A percentile compares a stretch with the other conserved stretches of the same genome.
Conservation (phyloP, 2,329 filamentous ascomycete genomes). For the Ceratocystis papillata region DNA sequence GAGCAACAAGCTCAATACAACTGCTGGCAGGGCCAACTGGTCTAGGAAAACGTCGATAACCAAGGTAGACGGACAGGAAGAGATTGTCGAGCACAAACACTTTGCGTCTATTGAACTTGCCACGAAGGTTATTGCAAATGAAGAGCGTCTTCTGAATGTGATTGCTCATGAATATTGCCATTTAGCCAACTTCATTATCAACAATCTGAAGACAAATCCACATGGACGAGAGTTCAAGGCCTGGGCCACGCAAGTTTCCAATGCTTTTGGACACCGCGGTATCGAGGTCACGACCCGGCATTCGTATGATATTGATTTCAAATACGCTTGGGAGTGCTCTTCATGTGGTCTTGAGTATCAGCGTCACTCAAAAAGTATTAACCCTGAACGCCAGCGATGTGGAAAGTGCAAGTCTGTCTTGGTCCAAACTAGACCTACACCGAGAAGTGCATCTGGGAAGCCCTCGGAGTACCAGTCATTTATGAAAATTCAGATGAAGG, state of each 20-base stretch:
- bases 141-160: conserved; percentile 71
- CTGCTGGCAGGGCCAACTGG: conserved; percentile 67
- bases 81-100: conserved; percentile 34
- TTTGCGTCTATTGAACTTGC: conserved; percentile 81
- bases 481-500: conserved; percentile 57
- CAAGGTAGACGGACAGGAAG: conserved; percentile 3
- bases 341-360: conserved; percentile 63
- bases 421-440: conserved; percentile 68
- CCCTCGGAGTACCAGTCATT: conserved; percentile 41
- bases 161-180: conserved; percentile 97
- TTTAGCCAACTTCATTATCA: conserved; percentile 81
- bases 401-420: conserved; percentile 62
- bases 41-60: conserved; percentile 46
- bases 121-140: conserved; percentile 72
- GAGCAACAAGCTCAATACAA: conserved; percentile 69
- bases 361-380: conserved; percentile 76
- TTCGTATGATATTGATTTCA: conserved; percentile 79
- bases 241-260: conserved; percentile 51
- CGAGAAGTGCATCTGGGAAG: conserved; percentile 36
- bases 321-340: conserved; percentile 75
- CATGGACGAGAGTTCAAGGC: conserved; percentile 76
- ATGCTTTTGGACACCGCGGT: conserved; percentile 48
- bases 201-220: conserved; percentile 59
- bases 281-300: conserved; percentile 84
- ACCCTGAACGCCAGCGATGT: conserved; percentile 60